These are phyloP conservation scores for Kurtzmaniella cleridarum DNA, from an alignment of 805 yeast genomes.

Conservation along the genomic window DNA sequence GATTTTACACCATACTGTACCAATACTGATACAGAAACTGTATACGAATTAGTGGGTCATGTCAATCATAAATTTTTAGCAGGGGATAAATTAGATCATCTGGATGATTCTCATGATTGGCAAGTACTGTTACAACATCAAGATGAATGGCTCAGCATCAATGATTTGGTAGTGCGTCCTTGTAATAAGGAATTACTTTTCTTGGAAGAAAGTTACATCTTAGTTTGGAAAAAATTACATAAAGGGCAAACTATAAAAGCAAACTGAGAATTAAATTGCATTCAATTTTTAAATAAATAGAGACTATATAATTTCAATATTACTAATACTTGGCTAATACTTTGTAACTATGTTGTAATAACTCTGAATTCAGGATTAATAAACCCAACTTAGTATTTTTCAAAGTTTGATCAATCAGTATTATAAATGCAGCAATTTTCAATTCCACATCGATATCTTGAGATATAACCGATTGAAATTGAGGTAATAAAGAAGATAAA, in stretches of 20 bases:
- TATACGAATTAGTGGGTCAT: conserved; percentile 30
- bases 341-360: no score
- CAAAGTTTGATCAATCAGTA: conserved; percentile 3
- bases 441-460: background rate
- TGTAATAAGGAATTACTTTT: conserved; percentile 57
- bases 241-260: no score
- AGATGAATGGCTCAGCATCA: conserved; percentile 54
- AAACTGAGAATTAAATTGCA: no score
- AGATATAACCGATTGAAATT: no score
- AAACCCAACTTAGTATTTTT: background rate
- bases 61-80: conserved; percentile 11
- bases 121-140: conserved; percentile 34
- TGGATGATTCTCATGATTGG: conserved; percentile 37
- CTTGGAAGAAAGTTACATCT: conserved; percentile 57
- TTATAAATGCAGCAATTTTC: conserved; percentile 1
- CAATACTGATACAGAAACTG: conserved; percentile 11
- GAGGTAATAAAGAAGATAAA: no score
- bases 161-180: conserved; percentile 42
- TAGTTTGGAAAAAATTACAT: conserved; percentile 54
- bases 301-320: no score
- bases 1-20: conserved; percentile 28
- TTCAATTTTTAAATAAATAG: no score
- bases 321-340: no score
- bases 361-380: background rate
- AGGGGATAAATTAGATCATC: conserved; percentile 12